A percentile compares a stretch with the other conserved stretches of the same genome.
These are phyloP conservation scores for Rheum nobile DNA, from an alignment of 148 eudicot species.

Conservation along the genomic window DNA sequence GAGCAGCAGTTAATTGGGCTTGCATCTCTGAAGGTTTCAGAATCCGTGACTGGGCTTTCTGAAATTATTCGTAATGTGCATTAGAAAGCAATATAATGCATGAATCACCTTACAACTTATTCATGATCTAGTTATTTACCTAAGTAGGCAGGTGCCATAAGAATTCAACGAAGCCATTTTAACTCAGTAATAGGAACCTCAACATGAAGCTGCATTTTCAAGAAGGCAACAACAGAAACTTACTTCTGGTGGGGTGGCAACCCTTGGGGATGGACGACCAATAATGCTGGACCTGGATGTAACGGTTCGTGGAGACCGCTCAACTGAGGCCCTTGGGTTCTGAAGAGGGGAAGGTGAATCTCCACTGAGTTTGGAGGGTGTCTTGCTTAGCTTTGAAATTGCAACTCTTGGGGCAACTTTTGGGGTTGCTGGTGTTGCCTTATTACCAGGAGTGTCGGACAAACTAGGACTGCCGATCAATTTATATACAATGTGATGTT, in stretches of 20 bases:
- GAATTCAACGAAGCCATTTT: not conserved
- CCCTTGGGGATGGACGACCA: conserved; percentile 45
- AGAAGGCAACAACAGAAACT: conserved; percentile 16
- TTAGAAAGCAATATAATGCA: not conserved
- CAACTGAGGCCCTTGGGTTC: conserved; percentile 46
- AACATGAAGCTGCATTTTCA: not conserved
- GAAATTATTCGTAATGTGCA: conserved; percentile 11
- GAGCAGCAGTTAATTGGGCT: conserved; percentile 48
- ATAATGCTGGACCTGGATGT: conserved; percentile 39
- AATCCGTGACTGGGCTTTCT: conserved; percentile 58
- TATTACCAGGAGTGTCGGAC: conserved; percentile 46
- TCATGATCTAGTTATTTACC: not conserved
- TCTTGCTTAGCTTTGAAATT: conserved; percentile 16
- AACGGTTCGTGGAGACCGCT: conserved; percentile 51
- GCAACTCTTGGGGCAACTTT: conserved; percentile 46
- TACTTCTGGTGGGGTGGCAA: conserved; percentile 54
- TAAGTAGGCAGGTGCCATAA: not conserved
- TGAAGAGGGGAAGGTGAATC: conserved; percentile 55
- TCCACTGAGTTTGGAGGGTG: conserved; percentile 49
- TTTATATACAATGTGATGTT: not conserved
- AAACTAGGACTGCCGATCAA: conserved; percentile 48
- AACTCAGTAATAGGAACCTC: not conserved
- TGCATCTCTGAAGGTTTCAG: conserved; percentile 71
- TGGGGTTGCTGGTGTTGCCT: conserved; percentile 60
- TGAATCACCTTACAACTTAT: not conserved